phyloP scores from a whole-genome alignment of 1,139 yeast genomes.

The Yamadazyma spencermartinsiae region DNA sequence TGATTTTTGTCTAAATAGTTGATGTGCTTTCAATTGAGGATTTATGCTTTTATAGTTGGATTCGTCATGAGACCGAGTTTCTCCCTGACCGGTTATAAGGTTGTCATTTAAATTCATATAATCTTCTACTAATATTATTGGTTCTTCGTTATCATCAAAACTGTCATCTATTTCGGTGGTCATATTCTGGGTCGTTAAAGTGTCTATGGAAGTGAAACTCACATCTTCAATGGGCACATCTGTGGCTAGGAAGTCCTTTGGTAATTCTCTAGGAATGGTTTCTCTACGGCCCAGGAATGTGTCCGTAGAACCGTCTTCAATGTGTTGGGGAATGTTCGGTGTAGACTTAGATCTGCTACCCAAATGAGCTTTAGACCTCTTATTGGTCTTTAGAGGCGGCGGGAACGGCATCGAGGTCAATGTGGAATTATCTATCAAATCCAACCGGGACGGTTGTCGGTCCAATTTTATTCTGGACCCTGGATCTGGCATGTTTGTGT shows the following conservation, averaged over 20 bases:
- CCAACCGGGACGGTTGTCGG: constrained; percentile 55
- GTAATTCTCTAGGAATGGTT: constrained; percentile 3
- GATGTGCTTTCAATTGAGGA: not conserved
- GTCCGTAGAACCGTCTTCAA: not conserved
- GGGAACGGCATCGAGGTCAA: constrained; percentile 69
- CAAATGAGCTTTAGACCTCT: constrained; percentile 5
- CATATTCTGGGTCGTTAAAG: constrained; percentile 15
- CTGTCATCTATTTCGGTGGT: constrained; percentile 20
- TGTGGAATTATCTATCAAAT: constrained; percentile 59
- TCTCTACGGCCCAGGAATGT: not conserved
- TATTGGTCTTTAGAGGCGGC: constrained; percentile 43
- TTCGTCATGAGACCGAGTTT: too few relatives aligned
- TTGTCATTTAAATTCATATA: constrained; percentile 28
- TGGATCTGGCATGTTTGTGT: not conserved
- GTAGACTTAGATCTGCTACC: constrained; percentile 8
- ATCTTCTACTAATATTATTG: constrained; percentile 54
- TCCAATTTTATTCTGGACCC: constrained; percentile 12
- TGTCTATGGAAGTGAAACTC: constrained; percentile 18
- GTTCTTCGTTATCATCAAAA: constrained; percentile 37
- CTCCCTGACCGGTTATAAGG: not conserved
- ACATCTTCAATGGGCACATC: constrained; percentile 14
- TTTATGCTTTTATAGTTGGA: not conserved
- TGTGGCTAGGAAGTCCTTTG: constrained; percentile 3
- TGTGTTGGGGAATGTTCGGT: constrained; percentile 4
- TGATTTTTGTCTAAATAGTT: constrained; percentile 27